phyloP scores from a whole-genome alignment of 208 protist genomes.

The Crithidia sp. region DNA sequence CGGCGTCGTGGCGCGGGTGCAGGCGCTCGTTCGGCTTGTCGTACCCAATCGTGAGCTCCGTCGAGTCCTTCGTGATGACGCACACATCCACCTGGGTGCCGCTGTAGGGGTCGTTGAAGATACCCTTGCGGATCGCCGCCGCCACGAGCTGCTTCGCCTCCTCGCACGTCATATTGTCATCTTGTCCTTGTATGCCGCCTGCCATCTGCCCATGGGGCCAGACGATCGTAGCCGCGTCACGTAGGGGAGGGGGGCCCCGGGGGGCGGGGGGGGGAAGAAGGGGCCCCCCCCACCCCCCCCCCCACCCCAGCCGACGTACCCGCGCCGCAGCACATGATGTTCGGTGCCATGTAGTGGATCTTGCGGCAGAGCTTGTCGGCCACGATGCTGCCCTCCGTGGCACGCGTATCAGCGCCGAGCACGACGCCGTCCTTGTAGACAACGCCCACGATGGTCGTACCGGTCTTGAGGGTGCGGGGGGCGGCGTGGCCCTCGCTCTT shows the following conservation, averaged over 20 bases:
- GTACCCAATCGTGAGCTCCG: constrained; percentile 85
- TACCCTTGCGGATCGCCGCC: constrained; percentile 98
- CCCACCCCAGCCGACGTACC: constrained; percentile 99
- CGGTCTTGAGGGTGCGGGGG: constrained; percentile 97
- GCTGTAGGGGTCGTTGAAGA: constrained; percentile 99
- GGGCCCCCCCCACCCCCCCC: too few species aligned
- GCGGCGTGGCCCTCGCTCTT: constrained; percentile 62
- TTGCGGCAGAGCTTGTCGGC: constrained; percentile 99
- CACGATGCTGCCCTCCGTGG: constrained; percentile 98
- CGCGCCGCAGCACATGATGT: constrained; percentile 99
- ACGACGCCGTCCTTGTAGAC: constrained; percentile 99
- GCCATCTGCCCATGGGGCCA: constrained; percentile 99
- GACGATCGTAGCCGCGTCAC: too few species aligned
- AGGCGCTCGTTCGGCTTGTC: constrained; percentile 87
- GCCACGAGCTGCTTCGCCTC: constrained; percentile 98
- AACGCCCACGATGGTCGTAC: constrained; percentile 99
- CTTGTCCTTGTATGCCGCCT: constrained; percentile 95
- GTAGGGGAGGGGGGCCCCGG: too few species aligned
- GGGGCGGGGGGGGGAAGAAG: too few species aligned
- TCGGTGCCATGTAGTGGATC: constrained; percentile 99
- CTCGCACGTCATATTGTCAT: constrained; percentile 93
- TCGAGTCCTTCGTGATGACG: constrained; percentile 95
- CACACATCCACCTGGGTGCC: constrained; percentile 99
- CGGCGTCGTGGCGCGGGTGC: constrained; percentile 82
- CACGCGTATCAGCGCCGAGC: constrained; percentile 99